Conservation (phyloP, 2,329 filamentous ascomycete genomes). For the Cladosporium sp. region DNA sequence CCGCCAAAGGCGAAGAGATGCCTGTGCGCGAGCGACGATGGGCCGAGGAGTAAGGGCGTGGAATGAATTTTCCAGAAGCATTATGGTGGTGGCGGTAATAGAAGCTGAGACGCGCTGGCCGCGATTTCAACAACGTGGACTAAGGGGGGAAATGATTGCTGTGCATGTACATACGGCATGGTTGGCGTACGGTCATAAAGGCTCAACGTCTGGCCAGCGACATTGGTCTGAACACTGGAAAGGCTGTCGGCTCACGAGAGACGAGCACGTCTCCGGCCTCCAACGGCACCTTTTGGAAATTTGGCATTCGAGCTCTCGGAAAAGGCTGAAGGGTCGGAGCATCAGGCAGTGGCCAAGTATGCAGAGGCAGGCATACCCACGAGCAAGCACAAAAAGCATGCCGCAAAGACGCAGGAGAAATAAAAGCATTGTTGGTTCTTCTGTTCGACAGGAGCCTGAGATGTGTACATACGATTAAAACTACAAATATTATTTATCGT, state of each 20-base stretch:
- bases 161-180: neutral
- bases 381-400: neutral
- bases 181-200: neutral
- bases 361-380: neutral
- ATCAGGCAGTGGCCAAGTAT: neutral
- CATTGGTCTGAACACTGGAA: neutral
- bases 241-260: neutral
- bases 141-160: neutral
- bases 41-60: conserved; percentile 55
- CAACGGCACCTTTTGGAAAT: neutral
- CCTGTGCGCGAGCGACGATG: conserved; percentile 78
- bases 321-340: neutral
- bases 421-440: neutral
- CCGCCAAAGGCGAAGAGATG: conserved; percentile 56
- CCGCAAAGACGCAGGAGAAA: neutral
- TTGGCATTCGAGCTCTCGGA: neutral
- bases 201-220: neutral
- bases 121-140: conserved; percentile 4
- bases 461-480: neutral
- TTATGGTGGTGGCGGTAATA: conserved; percentile 3
- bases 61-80: too few relatives aligned
- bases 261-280: neutral
- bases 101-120: conserved; percentile 4
- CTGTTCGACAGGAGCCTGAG: neutral
- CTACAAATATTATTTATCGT: neutral